A percentile compares a stretch with the other conserved stretches of the same genome.
phyloP scores from a whole-genome alignment of 495 filamentous ascomycete genomes.

The Amphirosellinia nigrospora region DNA sequence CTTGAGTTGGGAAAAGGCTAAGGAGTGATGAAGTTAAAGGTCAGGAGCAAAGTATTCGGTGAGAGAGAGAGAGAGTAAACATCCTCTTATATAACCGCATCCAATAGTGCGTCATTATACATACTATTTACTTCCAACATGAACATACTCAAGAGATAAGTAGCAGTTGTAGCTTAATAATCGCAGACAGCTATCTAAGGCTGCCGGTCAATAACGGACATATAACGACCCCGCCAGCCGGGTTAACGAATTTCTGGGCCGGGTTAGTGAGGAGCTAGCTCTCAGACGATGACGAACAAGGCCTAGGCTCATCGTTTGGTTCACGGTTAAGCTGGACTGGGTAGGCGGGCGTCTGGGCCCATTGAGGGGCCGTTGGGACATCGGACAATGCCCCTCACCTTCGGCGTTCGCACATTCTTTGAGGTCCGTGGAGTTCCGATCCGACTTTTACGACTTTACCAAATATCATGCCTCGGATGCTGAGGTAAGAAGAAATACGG shows the following conservation, averaged over 20 bases:
- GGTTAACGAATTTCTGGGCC: constrained; percentile 10
- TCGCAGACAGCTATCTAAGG: background rate
- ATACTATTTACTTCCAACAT: background rate
- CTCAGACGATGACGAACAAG: background rate
- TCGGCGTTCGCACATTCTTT: constrained; percentile 18
- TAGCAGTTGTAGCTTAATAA: background rate
- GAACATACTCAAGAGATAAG: background rate
- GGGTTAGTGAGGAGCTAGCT: background rate
- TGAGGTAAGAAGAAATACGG: background rate
- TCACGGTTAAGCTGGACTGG: too few species aligned
- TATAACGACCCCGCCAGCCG: background rate
- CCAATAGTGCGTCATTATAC: background rate
- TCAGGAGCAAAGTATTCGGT: background rate
- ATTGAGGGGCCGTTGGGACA: too few species aligned
- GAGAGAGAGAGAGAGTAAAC: background rate
- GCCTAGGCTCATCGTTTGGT: background rate
- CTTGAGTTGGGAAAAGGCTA: background rate
- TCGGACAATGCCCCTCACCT: background rate
- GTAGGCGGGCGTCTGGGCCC: too few species aligned
- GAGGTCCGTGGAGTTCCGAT: background rate
- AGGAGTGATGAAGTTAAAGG: background rate
- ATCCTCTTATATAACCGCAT: background rate
- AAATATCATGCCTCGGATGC: too few species aligned
- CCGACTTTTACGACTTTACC: background rate
- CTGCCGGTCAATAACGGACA: constrained; percentile 18